A percentile compares a stretch with the other conserved stretches of the same genome.
Evolutionary conservation across 768 basidiomycete species (phyloP).

Genomic region (Phanerochaete carnosa): DNA sequence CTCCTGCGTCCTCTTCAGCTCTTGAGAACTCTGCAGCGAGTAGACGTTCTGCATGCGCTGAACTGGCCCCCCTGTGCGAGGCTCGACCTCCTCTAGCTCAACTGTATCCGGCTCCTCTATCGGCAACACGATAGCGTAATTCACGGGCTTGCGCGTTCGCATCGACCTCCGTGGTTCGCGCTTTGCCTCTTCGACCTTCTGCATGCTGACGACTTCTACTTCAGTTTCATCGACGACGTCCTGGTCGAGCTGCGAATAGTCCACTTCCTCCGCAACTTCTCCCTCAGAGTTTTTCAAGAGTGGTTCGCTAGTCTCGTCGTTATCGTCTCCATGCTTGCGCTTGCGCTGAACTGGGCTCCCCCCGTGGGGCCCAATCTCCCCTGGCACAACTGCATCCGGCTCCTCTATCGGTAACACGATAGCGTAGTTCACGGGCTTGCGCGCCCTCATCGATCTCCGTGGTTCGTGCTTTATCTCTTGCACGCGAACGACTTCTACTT

Average conservation of each 20-base stretch:
- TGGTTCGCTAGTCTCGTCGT: not conserved
- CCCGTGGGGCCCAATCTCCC: not conserved
- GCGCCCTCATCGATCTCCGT: not conserved
- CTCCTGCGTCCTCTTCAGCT: not conserved
- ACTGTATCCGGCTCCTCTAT: too few relatives aligned
- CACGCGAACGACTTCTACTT: not conserved
- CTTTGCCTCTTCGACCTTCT: too few relatives aligned
- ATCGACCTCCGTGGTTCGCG: not conserved
- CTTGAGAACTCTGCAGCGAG: not conserved
- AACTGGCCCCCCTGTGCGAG: not conserved
- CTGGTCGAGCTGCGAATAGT: conserved; percentile 15
- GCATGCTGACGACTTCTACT: too few relatives aligned
- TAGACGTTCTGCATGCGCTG: not conserved
- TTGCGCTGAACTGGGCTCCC: conserved; percentile 12
- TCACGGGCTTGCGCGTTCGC: not conserved
- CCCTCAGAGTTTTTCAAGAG: conserved; percentile 14
- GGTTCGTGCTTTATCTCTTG: not conserved
- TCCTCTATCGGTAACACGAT: too few relatives aligned
- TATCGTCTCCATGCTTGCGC: conserved; percentile 20
- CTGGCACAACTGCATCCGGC: too few relatives aligned
- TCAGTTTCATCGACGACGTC: not conserved
- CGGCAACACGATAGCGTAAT: too few relatives aligned
- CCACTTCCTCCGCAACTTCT: too few relatives aligned
- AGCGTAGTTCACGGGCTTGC: too few relatives aligned
- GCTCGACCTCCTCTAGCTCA: too few relatives aligned